phyloP scores from a whole-genome alignment of 2,329 filamentous ascomycete genomes.

The Tricladium varicosporioides region DNA sequence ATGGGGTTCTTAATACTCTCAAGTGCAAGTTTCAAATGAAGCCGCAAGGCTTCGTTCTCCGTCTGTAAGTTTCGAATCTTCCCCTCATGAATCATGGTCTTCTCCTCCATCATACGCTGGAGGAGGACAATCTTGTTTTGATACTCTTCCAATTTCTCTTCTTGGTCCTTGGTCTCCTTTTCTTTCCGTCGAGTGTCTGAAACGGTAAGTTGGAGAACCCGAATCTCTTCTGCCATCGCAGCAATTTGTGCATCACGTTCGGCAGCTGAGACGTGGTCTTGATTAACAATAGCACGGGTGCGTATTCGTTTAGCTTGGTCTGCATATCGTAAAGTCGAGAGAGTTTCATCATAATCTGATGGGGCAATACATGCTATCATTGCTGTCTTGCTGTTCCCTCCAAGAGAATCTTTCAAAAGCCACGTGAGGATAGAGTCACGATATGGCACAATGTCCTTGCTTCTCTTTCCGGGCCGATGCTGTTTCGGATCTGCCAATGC shows the following conservation, averaged over 20 bases:
- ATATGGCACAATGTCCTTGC: constrained; percentile 80
- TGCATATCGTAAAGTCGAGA: constrained; percentile 93
- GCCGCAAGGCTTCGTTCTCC: constrained; percentile 83
- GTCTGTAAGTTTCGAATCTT: constrained; percentile 89
- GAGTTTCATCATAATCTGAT: constrained; percentile 93
- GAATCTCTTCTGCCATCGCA: constrained; percentile 95
- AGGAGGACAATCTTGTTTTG: constrained; percentile 85
- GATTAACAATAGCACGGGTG: constrained; percentile 90
- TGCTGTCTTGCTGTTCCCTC: constrained; percentile 95
- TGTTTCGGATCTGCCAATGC: constrained; percentile 74
- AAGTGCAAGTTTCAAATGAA: constrained; percentile 85
- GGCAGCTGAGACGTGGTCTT: constrained; percentile 87
- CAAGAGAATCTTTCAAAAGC: constrained; percentile 93
- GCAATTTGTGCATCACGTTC: constrained; percentile 92
- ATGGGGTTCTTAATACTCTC: constrained; percentile 91
- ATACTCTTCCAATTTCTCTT: constrained; percentile 89
- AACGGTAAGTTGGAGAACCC: constrained; percentile 73
- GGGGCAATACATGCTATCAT: constrained; percentile 99
- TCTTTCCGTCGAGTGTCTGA: constrained; percentile 65
- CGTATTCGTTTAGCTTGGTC: constrained; percentile 98
- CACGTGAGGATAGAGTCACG: constrained; percentile 81
- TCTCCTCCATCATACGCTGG: constrained; percentile 96
- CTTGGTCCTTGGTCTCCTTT: constrained; percentile 66
- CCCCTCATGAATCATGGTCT: constrained; percentile 82
- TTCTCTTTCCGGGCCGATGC: constrained; percentile 54